These are phyloP conservation scores for Perkinsus olseni DNA, from an alignment of 169 alveolate species.

Conservation along the genomic window DNA sequence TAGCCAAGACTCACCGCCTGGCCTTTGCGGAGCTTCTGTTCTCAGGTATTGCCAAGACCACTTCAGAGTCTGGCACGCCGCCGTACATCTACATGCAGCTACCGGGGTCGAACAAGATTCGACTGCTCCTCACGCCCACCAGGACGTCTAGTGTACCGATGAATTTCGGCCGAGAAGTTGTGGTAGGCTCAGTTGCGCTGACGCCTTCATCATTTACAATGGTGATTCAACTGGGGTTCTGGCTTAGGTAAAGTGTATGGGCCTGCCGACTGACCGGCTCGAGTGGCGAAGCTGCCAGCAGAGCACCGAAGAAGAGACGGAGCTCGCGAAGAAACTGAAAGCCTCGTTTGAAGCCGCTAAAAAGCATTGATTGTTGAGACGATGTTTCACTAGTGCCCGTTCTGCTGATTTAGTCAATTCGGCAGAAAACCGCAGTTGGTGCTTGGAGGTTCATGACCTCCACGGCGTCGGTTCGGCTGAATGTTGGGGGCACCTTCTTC, in stretches of 20 bases:
- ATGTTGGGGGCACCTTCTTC: not conserved
- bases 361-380: not conserved
- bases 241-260: not conserved
- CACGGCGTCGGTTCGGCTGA: not conserved
- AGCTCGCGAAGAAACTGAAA: not conserved
- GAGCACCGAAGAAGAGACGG: not conserved
- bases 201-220: not conserved
- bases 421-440: not conserved
- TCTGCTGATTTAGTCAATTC: not conserved
- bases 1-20: not conserved
- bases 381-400: not conserved
- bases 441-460: not conserved
- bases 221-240: too few relatives aligned
- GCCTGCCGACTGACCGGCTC: not conserved
- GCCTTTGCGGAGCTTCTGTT: not conserved
- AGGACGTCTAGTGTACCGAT: not conserved
- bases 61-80: not conserved
- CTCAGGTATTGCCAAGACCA: not conserved
- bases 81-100: not conserved
- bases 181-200: not conserved
- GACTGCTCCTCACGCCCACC: not conserved
- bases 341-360: not conserved
- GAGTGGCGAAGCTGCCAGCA: slow-evolving; percentile 1
- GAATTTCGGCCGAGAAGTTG: not conserved
- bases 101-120: not conserved